Percentiles rank a stretch among this genome's conserved stretches.
Conservation (phyloP, 2,329 filamentous ascomycete genomes). For the Podosphaera xanthii region DNA sequence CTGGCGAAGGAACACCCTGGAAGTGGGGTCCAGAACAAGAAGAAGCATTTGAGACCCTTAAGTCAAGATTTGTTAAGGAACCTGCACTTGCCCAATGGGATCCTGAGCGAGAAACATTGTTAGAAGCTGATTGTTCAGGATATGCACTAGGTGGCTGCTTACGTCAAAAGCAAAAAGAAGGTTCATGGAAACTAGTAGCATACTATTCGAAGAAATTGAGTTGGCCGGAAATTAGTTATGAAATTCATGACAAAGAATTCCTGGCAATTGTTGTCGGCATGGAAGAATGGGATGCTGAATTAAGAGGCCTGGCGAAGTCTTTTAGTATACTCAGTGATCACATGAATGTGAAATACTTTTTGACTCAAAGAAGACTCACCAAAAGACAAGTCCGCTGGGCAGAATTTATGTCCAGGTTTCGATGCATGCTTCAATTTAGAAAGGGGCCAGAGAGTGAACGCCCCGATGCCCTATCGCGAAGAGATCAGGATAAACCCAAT, state of each 20-base stretch:
- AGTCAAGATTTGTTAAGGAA: neutral
- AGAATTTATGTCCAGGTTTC: neutral
- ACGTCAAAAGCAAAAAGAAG: neutral
- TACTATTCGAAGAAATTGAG: neutral
- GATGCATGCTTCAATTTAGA: neutral
- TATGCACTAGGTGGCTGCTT: neutral
- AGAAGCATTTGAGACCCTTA: neutral
- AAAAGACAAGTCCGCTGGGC: neutral
- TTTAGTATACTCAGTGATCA: neutral
- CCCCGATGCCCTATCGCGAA: neutral
- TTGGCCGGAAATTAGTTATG: too few relatives aligned
- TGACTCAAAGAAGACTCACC: neutral
- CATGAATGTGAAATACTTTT: conserved; percentile 1
- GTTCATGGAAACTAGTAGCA: neutral
- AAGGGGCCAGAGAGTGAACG: neutral
- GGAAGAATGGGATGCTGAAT: neutral
- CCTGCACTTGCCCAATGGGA: neutral
- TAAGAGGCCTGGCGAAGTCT: neutral
- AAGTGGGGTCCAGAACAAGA: neutral
- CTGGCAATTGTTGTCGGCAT: neutral
- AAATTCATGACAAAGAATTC: too few relatives aligned
- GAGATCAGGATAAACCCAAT: neutral
- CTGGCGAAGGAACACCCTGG: neutral
- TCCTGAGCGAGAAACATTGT: neutral
- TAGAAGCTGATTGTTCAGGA: too few relatives aligned